Evolutionary conservation across 495 filamentous ascomycete genomes (phyloP).

Genomic region (Rostrohypoxylon terebratum): DNA sequence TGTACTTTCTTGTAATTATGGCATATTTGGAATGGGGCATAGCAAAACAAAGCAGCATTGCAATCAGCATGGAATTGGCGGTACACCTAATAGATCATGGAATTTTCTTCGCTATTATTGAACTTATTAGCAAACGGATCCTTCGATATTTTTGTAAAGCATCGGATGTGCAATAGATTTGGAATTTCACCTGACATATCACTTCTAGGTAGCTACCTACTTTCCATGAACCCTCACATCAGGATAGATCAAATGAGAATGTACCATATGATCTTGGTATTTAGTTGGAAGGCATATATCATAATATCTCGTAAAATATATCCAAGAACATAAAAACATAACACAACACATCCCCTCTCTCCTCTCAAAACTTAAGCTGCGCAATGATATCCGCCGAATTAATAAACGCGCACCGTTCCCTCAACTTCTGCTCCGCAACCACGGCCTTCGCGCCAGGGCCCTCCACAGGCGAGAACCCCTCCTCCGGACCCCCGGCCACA

Average conservation of each 20-base stretch:
- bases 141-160: no score
- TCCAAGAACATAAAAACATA: neutral
- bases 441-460: slow-evolving; percentile 38
- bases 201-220: neutral
- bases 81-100: slow-evolving; percentile 18
- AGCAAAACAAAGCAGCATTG: neutral
- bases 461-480: slow-evolving; percentile 47
- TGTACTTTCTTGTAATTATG: slow-evolving; percentile 26
- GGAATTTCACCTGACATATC: no score
- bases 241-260: neutral
- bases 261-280: neutral
- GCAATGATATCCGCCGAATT: slow-evolving; percentile 43
- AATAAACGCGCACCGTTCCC: slow-evolving; percentile 47
- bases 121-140: no score
- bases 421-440: slow-evolving; percentile 39
- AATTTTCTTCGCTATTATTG: neutral
- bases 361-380: slow-evolving; percentile 40
- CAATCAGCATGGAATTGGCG: neutral
- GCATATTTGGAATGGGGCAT: slow-evolving; percentile 12
- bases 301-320: neutral
- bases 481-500: slow-evolving; percentile 47
- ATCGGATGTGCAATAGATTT: no score
- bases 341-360: neutral
- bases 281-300: neutral
- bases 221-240: neutral